Conservation (phyloP, 495 filamentous ascomycete genomes). For the Xylaria bambusicola region DNA sequence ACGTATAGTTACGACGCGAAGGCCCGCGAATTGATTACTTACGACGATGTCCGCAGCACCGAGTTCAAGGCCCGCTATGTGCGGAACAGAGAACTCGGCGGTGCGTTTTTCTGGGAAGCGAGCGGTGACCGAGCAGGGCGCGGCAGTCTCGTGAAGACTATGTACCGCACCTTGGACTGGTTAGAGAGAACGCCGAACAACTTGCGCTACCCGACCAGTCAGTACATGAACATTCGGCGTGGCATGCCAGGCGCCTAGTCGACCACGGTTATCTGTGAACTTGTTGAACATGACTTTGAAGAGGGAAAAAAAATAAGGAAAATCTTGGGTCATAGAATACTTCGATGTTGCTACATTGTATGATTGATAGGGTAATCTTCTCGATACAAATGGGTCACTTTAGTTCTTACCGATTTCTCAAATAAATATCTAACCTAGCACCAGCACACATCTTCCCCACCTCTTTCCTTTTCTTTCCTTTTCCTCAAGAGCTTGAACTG, state of each 20-base stretch:
- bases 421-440: too few relatives aligned
- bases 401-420: too few relatives aligned
- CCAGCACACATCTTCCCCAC: too few relatives aligned
- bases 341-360: too few relatives aligned
- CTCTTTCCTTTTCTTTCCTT: too few relatives aligned
- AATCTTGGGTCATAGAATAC: too few relatives aligned
- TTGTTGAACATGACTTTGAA: too few relatives aligned
- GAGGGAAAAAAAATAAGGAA: too few relatives aligned
- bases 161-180: constrained; percentile 52
- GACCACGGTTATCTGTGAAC: too few relatives aligned
- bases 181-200: constrained; percentile 65
- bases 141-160: constrained; percentile 63
- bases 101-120: constrained; percentile 91
- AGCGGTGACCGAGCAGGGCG: constrained; percentile 66
- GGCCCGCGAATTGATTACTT: constrained; percentile 67
- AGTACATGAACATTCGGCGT: constrained; percentile 67
- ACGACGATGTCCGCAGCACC: constrained; percentile 67
- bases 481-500: too few relatives aligned
- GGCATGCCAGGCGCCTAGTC: constrained; percentile 45
- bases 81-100: constrained; percentile 62
- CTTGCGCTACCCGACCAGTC: constrained; percentile 65
- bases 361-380: too few relatives aligned
- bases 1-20: constrained; percentile 69
- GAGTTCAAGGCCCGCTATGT: constrained; percentile 68
- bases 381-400: too few relatives aligned